Percentiles rank a stretch among this genome's conserved stretches.
Evolutionary conservation across 176 grass and related monocot species (phyloP).

Genomic region (Zea luxurians): DNA sequence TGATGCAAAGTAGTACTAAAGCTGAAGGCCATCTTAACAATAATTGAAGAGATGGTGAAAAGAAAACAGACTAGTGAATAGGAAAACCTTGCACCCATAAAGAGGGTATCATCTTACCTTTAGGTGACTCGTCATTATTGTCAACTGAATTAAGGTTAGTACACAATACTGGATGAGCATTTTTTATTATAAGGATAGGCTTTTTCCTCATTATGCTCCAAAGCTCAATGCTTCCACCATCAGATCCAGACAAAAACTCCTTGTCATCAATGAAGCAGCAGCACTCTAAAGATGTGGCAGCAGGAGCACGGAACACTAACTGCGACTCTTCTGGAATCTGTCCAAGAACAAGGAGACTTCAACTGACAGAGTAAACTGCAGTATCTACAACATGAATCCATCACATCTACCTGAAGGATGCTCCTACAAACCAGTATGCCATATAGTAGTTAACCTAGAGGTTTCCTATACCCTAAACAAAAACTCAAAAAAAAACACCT

Average conservation of each 20-base stretch:
- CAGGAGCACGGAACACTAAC: conserved; percentile 77
- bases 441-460: neutral
- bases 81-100: neutral
- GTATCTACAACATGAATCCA: conserved; percentile 9
- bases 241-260: conserved; percentile 83
- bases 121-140: conserved; percentile 31
- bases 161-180: conserved; percentile 58
- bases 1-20: neutral
- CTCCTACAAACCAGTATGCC: neutral
- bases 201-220: conserved; percentile 85
- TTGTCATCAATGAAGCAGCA: conserved; percentile 82
- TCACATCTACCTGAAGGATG: neutral
- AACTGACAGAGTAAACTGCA: neutral
- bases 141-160: neutral
- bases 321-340: conserved; percentile 91
- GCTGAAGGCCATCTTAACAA: neutral
- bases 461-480: neutral
- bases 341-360: conserved; percentile 22
- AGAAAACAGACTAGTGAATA: neutral
- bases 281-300: conserved; percentile 71
- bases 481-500: neutral
- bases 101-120: conserved; percentile 36
- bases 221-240: conserved; percentile 80
- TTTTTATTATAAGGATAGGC: conserved; percentile 74
- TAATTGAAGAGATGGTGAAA: neutral